phyloP scores from a whole-genome alignment of 1,139 yeast genomes.

The Kazachstania sp. region DNA sequence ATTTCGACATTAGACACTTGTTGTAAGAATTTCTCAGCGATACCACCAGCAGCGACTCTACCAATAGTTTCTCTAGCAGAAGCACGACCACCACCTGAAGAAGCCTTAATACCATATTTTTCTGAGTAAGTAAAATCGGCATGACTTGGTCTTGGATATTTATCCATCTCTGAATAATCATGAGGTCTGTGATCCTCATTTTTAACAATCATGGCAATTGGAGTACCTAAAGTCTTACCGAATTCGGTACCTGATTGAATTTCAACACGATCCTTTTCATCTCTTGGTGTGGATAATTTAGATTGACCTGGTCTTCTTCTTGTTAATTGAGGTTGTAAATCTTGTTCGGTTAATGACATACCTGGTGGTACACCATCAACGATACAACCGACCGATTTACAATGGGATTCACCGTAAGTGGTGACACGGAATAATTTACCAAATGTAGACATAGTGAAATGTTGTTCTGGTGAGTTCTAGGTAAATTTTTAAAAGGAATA shows the following conservation, averaged over 20 bases:
- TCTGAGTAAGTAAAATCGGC: conserved; percentile 91
- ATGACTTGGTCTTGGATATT: conserved; percentile 95
- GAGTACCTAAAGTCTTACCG: conserved; percentile 88
- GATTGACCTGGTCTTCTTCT: conserved; percentile 98
- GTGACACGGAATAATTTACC: conserved; percentile 67
- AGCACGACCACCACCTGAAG: conserved; percentile 96
- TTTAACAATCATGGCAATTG: conserved; percentile 84
- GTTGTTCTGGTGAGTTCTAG: no score
- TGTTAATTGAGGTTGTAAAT: conserved; percentile 89
- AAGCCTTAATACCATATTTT: conserved; percentile 86
- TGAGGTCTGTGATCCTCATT: conserved; percentile 96
- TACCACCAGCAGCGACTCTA: conserved; percentile 97
- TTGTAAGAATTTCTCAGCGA: conserved; percentile 82
- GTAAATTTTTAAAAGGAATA: no score
- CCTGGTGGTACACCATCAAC: conserved; percentile 99
- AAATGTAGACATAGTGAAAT: conserved; percentile 49
- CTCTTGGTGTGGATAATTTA: conserved; percentile 85
- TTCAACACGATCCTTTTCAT: conserved; percentile 85
- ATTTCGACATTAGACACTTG: conserved; percentile 81
- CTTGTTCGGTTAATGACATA: conserved; percentile 62
- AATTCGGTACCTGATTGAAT: conserved; percentile 93
- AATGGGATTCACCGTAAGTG: conserved; percentile 96
- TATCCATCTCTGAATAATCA: conserved; percentile 89
- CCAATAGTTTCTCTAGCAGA: conserved; percentile 98
- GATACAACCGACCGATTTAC: conserved; percentile 96